phyloP scores from a whole-genome alignment of 257 asterid genomes.

The Striga asiatica region DNA sequence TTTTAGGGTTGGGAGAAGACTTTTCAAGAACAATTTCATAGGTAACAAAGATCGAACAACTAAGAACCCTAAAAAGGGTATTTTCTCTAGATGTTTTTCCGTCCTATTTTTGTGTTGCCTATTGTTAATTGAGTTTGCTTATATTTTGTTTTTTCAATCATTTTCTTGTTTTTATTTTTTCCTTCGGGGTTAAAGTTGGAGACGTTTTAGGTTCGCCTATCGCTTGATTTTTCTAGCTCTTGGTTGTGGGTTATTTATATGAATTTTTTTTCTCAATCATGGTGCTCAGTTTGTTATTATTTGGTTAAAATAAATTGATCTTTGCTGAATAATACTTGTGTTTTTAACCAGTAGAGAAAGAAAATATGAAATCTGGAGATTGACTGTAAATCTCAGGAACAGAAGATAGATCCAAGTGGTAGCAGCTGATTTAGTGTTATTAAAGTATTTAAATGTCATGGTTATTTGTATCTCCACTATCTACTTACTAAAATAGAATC shows the following conservation, averaged over 20 bases:
- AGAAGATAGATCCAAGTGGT: neutral
- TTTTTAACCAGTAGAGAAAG: neutral
- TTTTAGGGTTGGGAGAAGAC: too few relatives aligned
- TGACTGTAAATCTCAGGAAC: neutral
- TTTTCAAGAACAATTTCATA: too few relatives aligned
- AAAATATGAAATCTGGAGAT: neutral
- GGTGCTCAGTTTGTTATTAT: neutral
- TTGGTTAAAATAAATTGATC: neutral
- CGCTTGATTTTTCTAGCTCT: neutral
- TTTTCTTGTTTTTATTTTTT: too few relatives aligned
- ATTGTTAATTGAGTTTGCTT: too few relatives aligned
- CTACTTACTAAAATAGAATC: too few relatives aligned
- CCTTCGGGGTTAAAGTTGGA: neutral
- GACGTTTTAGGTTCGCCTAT: neutral
- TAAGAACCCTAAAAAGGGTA: neutral
- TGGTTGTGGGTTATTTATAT: neutral
- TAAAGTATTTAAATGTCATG: too few relatives aligned
- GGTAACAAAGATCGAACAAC: neutral
- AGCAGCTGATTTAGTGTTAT: too few relatives aligned
- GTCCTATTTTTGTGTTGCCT: neutral
- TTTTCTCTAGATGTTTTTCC: neutral
- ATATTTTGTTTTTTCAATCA: too few relatives aligned
- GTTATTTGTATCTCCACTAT: too few relatives aligned
- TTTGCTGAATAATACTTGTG: neutral
- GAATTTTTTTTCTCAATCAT: conserved; percentile 1